Percentiles rank a stretch among this genome's conserved stretches.
Evolutionary conservation across 768 basidiomycete genomes (phyloP).

Genomic region (Neoboletus magnificus): DNA sequence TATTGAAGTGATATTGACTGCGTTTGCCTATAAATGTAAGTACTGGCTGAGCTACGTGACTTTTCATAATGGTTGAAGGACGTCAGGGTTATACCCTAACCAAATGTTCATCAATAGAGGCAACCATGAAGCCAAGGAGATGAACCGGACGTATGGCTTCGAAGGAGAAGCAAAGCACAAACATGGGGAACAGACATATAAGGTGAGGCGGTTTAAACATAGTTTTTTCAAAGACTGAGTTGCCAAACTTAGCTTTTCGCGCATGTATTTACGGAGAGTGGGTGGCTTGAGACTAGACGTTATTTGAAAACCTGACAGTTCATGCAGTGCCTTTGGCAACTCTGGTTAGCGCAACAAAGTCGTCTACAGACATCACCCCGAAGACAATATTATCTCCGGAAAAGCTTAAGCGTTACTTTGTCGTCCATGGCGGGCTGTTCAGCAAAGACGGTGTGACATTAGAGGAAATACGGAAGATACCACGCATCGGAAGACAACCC

Average conservation of each 20-base stretch:
- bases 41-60: neutral
- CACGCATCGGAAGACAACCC: conserved; percentile 85
- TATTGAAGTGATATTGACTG: conserved; percentile 86
- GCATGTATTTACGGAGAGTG: conserved; percentile 87
- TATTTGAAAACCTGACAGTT: conserved; percentile 4
- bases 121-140: conserved; percentile 95
- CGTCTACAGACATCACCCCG: conserved; percentile 37
- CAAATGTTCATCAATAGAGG: conserved; percentile 93
- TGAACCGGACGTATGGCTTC: conserved; percentile 94
- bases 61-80: conserved; percentile 10
- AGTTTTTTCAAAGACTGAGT: conserved; percentile 1
- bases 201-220: conserved; percentile 41
- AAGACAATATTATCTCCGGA: conserved; percentile 76
- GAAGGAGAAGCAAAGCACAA: conserved; percentile 97
- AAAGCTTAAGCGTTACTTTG: conserved; percentile 85
- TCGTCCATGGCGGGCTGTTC: conserved; percentile 96
- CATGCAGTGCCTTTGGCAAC: conserved; percentile 85
- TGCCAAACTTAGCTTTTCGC: conserved; percentile 68
- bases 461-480: conserved; percentile 87
- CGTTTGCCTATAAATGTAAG: conserved; percentile 94
- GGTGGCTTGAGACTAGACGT: conserved; percentile 23
- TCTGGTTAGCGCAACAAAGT: conserved; percentile 70
- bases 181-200: conserved; percentile 93
- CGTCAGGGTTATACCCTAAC: conserved; percentile 85
- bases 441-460: conserved; percentile 93